Percentiles rank a stretch among this genome's conserved stretches.
These are phyloP conservation scores for Corylus americana DNA, from an alignment of 306 rosid species.

Conservation along the genomic window DNA sequence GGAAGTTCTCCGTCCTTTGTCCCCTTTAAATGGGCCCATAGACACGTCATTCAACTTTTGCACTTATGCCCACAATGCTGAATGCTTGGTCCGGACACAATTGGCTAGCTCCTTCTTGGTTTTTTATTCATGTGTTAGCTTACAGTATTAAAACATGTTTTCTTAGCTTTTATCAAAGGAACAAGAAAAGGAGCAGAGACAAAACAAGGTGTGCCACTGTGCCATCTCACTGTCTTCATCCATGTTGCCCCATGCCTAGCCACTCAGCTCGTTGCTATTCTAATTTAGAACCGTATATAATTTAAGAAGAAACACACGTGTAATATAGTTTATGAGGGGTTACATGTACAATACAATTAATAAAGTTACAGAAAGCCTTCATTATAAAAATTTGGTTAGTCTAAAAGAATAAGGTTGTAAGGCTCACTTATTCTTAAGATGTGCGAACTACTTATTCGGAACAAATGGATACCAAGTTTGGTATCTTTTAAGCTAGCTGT, in stretches of 20 bases:
- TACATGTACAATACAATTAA: background rate
- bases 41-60: background rate
- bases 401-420: no score
- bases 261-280: background rate
- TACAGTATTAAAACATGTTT: background rate
- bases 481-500: no score
- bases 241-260: constrained; percentile 15
- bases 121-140: background rate
- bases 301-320: background rate
- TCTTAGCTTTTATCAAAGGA: background rate
- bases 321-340: background rate
- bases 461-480: no score
- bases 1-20: no score
- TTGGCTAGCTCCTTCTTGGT: background rate
- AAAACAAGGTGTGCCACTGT: constrained; percentile 31
- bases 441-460: no score
- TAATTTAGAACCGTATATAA: background rate
- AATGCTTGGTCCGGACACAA: constrained; percentile 5
- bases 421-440: no score
- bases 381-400: no score
- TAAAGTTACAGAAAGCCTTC: background rate
- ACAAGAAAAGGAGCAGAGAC: constrained; percentile 36
- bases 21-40: background rate
- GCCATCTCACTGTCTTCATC: constrained; percentile 34
- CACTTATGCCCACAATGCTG: background rate